Evolutionary conservation across 306 rosid species (phyloP).

Genomic region (Trichosanthes cucumerina): DNA sequence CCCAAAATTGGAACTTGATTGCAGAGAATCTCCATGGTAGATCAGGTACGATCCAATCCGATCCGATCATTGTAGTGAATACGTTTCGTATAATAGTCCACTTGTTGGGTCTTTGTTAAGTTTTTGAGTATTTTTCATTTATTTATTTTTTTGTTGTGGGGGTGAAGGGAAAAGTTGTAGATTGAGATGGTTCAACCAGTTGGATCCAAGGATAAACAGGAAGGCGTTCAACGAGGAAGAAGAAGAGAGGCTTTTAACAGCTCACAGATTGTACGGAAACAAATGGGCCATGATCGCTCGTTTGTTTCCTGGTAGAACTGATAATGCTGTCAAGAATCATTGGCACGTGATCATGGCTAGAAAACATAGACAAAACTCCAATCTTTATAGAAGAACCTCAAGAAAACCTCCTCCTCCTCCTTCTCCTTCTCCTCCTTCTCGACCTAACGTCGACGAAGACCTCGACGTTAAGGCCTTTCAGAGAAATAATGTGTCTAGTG

Average conservation of each 20-base stretch:
- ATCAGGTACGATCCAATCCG: slow-evolving; percentile 45
- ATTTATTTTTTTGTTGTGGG: neutral
- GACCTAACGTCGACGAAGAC: neutral
- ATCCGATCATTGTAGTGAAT: no score
- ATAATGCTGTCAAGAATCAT: slow-evolving; percentile 89
- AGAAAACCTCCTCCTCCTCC: slow-evolving; percentile 28
- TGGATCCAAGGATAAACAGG: slow-evolving; percentile 75
- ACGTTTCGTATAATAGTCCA: no score
- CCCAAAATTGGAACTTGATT: slow-evolving; percentile 92
- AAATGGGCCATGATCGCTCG: slow-evolving; percentile 88
- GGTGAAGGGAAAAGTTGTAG: slow-evolving; percentile 83
- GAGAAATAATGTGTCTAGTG: slow-evolving; percentile 33
- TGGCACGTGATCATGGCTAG: slow-evolving; percentile 93
- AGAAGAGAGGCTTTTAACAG: slow-evolving; percentile 54
- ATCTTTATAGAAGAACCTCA: slow-evolving; percentile 27
- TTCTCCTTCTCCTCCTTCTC: neutral
- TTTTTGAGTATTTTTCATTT: neutral
- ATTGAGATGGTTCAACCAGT: slow-evolving; percentile 89
- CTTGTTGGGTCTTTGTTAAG: neutral
- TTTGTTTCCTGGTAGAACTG: slow-evolving; percentile 86
- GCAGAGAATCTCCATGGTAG: slow-evolving; percentile 69
- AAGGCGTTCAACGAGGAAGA: slow-evolving; percentile 63
- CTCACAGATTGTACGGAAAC: slow-evolving; percentile 67
- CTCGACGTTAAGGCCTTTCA: neutral
- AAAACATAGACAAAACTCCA: slow-evolving; percentile 52